Percentiles rank a stretch among this genome's conserved stretches.
Conservation (phyloP, 257 asterid species). For the Capsicum rhomboideum region DNA sequence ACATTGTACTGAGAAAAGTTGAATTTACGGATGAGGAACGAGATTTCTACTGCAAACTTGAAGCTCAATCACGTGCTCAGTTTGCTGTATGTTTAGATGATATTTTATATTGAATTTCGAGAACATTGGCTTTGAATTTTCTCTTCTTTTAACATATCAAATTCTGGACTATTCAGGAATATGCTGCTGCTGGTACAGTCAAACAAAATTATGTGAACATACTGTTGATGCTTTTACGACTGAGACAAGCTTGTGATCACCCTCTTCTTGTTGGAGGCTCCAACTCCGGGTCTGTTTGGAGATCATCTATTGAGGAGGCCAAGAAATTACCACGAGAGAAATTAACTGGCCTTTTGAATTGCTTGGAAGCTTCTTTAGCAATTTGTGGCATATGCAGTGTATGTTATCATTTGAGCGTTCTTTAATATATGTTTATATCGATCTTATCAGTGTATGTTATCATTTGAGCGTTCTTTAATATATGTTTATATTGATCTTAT, state of each 20-base stretch:
- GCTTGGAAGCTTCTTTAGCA: conserved; percentile 79
- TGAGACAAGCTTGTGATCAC: conserved; percentile 99
- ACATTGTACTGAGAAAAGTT: conserved; percentile 60
- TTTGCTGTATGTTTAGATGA: conserved; percentile 68
- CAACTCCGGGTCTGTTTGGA: conserved; percentile 39
- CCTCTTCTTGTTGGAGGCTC: conserved; percentile 88
- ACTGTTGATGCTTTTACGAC: conserved; percentile 87
- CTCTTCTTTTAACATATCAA: conserved; percentile 7
- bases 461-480: background rate
- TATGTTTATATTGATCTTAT: background rate
- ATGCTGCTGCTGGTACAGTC: conserved; percentile 95
- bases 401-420: conserved; percentile 24
- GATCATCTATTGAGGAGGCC: conserved; percentile 71
- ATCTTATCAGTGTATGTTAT: conserved; percentile 40
- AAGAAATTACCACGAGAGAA: conserved; percentile 75
- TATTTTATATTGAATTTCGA: conserved; percentile 8
- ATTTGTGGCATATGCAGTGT: conserved; percentile 90
- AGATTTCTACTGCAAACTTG: conserved; percentile 75
- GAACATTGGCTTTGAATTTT: background rate
- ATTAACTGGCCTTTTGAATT: conserved; percentile 52
- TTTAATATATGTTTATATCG: background rate
- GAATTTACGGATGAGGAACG: conserved; percentile 84
- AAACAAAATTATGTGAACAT: conserved; percentile 92
- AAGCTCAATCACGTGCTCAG: conserved; percentile 89
- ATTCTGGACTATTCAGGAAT: conserved; percentile 48